phyloP scores from a whole-genome alignment of 2,329 filamentous ascomycete species.

The Fusarium sp. region DNA sequence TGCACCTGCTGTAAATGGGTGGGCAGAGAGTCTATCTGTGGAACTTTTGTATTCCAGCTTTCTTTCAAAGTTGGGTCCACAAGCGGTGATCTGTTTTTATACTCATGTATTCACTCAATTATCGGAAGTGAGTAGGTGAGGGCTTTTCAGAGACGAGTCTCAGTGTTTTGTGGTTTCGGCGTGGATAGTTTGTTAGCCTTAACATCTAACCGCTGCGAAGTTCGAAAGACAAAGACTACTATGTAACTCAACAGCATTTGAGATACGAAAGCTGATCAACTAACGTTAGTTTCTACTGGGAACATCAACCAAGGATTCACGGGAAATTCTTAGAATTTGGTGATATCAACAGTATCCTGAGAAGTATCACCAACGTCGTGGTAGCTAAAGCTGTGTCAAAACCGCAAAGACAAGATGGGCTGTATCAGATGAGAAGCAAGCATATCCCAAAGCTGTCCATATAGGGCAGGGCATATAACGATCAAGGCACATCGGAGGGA shows the following conservation, averaged over 20 bases:
- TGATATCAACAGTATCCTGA: background rate
- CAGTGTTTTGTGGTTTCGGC: background rate
- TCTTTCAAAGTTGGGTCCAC: background rate
- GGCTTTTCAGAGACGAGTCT: background rate
- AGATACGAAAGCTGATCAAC: too few relatives aligned
- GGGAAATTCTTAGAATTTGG: too few relatives aligned
- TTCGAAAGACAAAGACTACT: background rate
- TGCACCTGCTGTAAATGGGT: background rate
- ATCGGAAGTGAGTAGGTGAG: background rate
- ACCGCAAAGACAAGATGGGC: background rate
- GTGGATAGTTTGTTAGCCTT: background rate
- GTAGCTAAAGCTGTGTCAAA: background rate
- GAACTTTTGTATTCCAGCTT: slow-evolving; percentile 22
- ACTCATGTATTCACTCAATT: background rate
- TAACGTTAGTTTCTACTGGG: too few relatives aligned
- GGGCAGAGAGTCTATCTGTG: background rate
- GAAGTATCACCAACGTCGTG: background rate
- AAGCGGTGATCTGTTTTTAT: background rate
- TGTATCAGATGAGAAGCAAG: background rate
- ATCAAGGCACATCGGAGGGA: too few relatives aligned
- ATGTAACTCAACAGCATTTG: background rate
- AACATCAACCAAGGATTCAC: too few relatives aligned
- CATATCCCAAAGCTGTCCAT: too few relatives aligned
- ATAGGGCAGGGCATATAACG: too few relatives aligned
- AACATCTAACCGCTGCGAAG: background rate